These are phyloP conservation scores for Tetrahymena elliotti DNA, from an alignment of 73 alveolate genomes.

Conservation along the genomic window DNA sequence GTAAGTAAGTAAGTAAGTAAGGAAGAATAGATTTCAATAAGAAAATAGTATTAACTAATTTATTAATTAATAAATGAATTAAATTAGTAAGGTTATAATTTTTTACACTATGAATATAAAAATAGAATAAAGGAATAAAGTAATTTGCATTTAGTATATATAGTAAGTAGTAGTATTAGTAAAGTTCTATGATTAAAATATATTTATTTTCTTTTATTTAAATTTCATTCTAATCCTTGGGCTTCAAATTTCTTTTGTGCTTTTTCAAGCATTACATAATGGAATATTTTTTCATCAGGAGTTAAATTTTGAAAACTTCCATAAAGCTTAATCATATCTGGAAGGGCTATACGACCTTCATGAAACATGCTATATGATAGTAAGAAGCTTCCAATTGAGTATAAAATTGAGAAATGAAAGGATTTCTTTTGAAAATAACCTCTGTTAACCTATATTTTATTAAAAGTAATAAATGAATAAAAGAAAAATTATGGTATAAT, in stretches of 20 bases:
- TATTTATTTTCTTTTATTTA: neutral
- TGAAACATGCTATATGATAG: neutral
- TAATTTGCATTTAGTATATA: too few species aligned
- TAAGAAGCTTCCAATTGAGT: neutral
- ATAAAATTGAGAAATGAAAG: neutral
- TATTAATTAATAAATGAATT: too few species aligned
- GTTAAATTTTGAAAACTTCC: neutral
- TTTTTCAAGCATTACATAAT: neutral
- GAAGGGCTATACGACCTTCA: neutral
- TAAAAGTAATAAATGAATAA: neutral
- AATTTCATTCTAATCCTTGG: neutral
- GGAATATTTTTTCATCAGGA: neutral
- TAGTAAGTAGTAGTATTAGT: neutral
- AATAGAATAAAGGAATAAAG: neutral
- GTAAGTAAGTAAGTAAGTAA: too few species aligned
- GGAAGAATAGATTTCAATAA: too few species aligned
- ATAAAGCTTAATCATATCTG: neutral
- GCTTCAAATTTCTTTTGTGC: neutral
- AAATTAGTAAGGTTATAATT: too few species aligned
- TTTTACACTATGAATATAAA: neutral
- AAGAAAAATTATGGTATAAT: too few species aligned
- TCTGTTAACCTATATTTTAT: neutral
- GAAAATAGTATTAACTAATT: too few species aligned
- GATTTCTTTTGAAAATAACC: neutral
- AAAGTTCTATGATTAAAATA: neutral